Evolutionary conservation across 73 alveolate species (phyloP), one percentile per base, ranked within the genome.

Genomic region (Durusdinium trenchii): DNA sequence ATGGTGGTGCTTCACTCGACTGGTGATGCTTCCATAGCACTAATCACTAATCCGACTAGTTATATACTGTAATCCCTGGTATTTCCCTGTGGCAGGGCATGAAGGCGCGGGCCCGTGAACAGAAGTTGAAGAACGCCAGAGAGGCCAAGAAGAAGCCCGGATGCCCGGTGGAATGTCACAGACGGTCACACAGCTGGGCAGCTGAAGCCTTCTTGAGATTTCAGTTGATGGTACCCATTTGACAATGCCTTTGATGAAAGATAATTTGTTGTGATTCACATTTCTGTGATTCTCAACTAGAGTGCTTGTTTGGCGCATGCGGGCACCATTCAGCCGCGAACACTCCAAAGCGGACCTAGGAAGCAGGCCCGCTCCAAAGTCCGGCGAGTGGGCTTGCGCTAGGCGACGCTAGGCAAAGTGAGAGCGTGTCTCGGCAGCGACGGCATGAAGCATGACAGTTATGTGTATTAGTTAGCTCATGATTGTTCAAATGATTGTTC

Each of bases 91-190:
- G 67, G 42, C 93, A 23, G 96, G 96, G 96, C 6, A 89, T 61
- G 85, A 89, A 89, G 86, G 96, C 96, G 5, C 54, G 96, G 36
- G 96, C 96, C 7, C 98, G 98, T 23, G 98, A 92, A 32, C 90
- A 71, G 81, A 92, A 92, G 98, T 45, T 92, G 98, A 92, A 73
- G 78, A 73, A 92, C 36, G 98, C 86, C 64, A 69, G 81, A 73
- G 98, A 92, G 84, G 62, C 10, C 79, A 92, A 92, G 91, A 92
- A 92, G 52, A 89, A 86, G 95, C 60, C 81, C 35, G 60, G 85
- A 35, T 14, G 52, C 51, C 85, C 4, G 42, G 48, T 3, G 42
- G 12, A 2, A 12, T 2, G 28, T 2, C 28, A 32, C 28, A 14
- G 36, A 14, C 82, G 45, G 12, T 26, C 28, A 32, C 42, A 6